A percentile compares a stretch with the other conserved stretches of the same genome.
phyloP scores from a whole-genome alignment of 495 filamentous ascomycete species.

The Penicillium verhagenii region DNA sequence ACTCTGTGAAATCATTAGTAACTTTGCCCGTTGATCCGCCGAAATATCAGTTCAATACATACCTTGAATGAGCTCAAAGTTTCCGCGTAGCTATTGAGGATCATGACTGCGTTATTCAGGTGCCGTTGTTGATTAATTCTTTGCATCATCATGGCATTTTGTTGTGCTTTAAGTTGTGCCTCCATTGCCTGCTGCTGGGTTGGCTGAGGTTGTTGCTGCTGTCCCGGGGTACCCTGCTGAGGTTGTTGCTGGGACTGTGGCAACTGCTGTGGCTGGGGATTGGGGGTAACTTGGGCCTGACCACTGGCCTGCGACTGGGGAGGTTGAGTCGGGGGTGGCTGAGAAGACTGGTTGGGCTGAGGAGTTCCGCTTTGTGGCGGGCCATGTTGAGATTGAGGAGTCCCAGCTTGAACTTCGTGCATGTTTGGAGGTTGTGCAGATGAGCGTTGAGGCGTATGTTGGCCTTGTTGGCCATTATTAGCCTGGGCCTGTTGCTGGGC shows the following conservation, averaged over 20 bases:
- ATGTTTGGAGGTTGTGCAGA: slow-evolving; percentile 46
- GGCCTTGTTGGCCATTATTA: slow-evolving; percentile 40
- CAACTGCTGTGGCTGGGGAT: slow-evolving; percentile 47
- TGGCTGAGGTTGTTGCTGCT: slow-evolving; percentile 42
- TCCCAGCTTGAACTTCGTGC: slow-evolving; percentile 45
- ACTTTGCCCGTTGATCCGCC: neutral
- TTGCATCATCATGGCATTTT: slow-evolving; percentile 49
- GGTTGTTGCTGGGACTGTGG: slow-evolving; percentile 46
- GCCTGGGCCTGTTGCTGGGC: slow-evolving; percentile 43
- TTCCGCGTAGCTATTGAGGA: slow-evolving; percentile 68
- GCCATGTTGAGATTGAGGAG: slow-evolving; percentile 57
- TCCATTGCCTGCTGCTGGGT: slow-evolving; percentile 44
- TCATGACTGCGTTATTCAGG: slow-evolving; percentile 59
- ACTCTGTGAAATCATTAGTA: slow-evolving; percentile 39
- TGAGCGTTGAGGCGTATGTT: slow-evolving; percentile 48
- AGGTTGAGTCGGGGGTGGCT: slow-evolving; percentile 37
- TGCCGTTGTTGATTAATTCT: slow-evolving; percentile 40
- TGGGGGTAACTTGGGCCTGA: slow-evolving; percentile 47
- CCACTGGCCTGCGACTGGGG: slow-evolving; percentile 44
- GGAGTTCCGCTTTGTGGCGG: slow-evolving; percentile 47
- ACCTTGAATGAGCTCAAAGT: slow-evolving; percentile 64
- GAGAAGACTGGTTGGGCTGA: slow-evolving; percentile 49
- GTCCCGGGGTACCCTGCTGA: slow-evolving; percentile 40
- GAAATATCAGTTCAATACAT: slow-evolving; percentile 22
- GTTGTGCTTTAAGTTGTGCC: slow-evolving; percentile 44